phyloP scores from a whole-genome alignment of 2,329 filamentous ascomycete genomes.

The Microcera coccophila region DNA sequence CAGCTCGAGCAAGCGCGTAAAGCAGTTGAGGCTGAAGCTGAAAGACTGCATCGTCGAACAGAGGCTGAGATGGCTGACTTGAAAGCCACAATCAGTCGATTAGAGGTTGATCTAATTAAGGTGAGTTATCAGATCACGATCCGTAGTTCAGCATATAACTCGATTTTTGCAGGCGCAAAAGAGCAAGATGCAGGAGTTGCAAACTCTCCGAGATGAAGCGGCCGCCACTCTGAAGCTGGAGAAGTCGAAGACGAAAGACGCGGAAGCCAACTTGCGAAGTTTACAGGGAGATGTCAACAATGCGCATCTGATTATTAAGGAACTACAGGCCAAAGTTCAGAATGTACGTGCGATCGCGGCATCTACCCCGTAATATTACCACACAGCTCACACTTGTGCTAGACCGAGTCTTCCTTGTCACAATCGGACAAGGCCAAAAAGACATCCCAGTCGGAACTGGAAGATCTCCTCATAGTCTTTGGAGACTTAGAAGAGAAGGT shows the following conservation, averaged over 20 bases:
- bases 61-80: conserved; percentile 64
- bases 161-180: conserved; percentile 49
- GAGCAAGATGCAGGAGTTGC: conserved; percentile 56
- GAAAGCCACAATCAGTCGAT: conserved; percentile 54
- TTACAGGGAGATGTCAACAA: conserved; percentile 21
- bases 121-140: conserved; percentile 34
- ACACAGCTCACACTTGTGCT: background rate
- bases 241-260: conserved; percentile 21
- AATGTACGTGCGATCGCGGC: conserved; percentile 26
- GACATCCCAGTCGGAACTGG: conserved; percentile 66
- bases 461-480: conserved; percentile 78
- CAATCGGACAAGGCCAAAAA: conserved; percentile 59
- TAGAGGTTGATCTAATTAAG: conserved; percentile 62
- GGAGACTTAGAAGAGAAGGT: conserved; percentile 76
- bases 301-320: conserved; percentile 8
- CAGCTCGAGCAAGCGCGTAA: conserved; percentile 47
- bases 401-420: conserved; percentile 32
- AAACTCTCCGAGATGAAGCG: conserved; percentile 34
- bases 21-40: conserved; percentile 45
- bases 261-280: conserved; percentile 20
- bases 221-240: conserved; percentile 20
- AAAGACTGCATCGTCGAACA: conserved; percentile 44
- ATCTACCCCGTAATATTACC: background rate
- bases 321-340: conserved; percentile 15
- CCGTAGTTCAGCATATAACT: background rate